Percentiles rank a stretch among this genome's conserved stretches.
phyloP scores from a whole-genome alignment of 2,329 filamentous ascomycete genomes.

The Monilinia vaccinii-corymbosi region DNA sequence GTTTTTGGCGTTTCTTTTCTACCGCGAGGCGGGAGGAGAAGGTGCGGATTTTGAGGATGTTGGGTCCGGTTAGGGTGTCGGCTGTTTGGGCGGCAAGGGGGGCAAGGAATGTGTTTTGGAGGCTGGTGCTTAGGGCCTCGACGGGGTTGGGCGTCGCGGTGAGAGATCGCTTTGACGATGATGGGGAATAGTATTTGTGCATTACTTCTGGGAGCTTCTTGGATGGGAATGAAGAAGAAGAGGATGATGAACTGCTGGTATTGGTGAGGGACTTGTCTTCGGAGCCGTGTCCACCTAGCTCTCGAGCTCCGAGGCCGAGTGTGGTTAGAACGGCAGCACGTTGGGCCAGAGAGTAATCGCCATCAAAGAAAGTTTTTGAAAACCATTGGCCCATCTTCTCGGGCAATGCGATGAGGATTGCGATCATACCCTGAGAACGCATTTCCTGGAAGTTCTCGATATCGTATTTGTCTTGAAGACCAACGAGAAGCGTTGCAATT shows the following conservation, averaged over 20 bases:
- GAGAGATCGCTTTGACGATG: background rate
- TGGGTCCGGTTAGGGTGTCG: constrained; percentile 69
- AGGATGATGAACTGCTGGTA: constrained; percentile 20
- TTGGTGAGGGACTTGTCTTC: constrained; percentile 30
- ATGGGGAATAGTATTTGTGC: constrained; percentile 56
- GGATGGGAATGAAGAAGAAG: constrained; percentile 56
- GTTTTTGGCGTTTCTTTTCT: constrained; percentile 45
- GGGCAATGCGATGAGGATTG: constrained; percentile 68
- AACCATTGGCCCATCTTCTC: constrained; percentile 76
- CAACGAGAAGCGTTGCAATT: constrained; percentile 65
- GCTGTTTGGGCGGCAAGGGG: constrained; percentile 77
- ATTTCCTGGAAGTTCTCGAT: constrained; percentile 68
- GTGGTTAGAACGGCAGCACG: constrained; percentile 73
- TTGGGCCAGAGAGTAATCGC: constrained; percentile 83
- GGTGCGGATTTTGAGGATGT: constrained; percentile 78
- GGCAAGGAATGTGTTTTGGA: constrained; percentile 66
- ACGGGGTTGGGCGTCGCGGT: constrained; percentile 34
- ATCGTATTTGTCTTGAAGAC: constrained; percentile 78
- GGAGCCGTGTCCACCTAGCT: constrained; percentile 67
- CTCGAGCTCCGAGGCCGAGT: constrained; percentile 71
- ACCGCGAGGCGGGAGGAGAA: constrained; percentile 72
- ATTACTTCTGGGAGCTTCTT: constrained; percentile 68
- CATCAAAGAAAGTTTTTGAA: constrained; percentile 76
- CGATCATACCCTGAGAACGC: constrained; percentile 71
- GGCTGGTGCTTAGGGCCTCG: constrained; percentile 54